Evolutionary conservation across 495 filamentous ascomycete species (phyloP), one percentile per base, ranked within the genome.

Genomic region (Thozetella sp.): DNA sequence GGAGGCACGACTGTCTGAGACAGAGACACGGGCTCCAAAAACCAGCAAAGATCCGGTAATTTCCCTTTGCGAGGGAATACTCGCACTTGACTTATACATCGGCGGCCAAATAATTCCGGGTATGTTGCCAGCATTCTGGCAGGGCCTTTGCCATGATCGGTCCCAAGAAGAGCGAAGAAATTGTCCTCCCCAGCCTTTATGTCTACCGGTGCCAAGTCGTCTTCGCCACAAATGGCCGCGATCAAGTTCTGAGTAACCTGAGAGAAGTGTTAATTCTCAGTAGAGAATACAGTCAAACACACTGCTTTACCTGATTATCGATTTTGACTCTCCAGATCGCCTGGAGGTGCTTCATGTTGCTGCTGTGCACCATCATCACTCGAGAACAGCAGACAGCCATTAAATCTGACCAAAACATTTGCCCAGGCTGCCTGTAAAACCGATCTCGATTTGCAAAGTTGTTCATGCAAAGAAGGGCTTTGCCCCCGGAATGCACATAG

Each of bases 121-220:
- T 53, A 53, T 22, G 4, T 53, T 6, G 51, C 51, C 10, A 53
- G 51, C 51, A 53, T 53, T 24, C 51, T 53, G 51, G 51, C 51
- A 12, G 22, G n/a, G 51, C 51, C 51, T 17, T 53, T 53, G 51
- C 51, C 51, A 27, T 53, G 51, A 25, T 22, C 51, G 22, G 51
- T 53, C 23, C 22, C 51, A 53, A 53, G 51, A 17, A 53, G 51
- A 25, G 51, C 51, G 51, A 53, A 25, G 25, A 53, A 53, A 53
- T 25, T 23, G 51, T 53, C 51, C 22, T 53, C 51, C n/a, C 51
- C 51, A 53, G 51, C 51, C 17, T 53, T 17, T 17, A 53, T 27
- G 25, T 24, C 51, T 23, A 53, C 51, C 51, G 51, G 51, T 27
- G 51, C 26, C 26, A 25, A 17, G 19, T 27, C 17, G 51, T 53